Percentiles rank a stretch among this genome's conserved stretches.
Conservation (phyloP, 2,329 filamentous ascomycete species). For the Fusarium camptoceras region DNA sequence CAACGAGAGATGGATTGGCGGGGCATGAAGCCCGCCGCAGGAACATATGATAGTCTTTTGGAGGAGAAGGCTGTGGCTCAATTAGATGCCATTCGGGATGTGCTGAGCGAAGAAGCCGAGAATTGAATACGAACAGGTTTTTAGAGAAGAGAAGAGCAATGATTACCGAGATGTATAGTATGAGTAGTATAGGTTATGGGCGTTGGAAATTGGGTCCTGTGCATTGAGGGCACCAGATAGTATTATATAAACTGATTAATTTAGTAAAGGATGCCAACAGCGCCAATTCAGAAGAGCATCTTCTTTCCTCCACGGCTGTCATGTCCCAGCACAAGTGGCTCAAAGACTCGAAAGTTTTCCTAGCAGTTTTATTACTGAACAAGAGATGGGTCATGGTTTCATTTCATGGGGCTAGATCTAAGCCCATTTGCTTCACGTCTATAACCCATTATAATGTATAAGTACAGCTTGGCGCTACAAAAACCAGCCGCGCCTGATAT, state of each 20-base stretch:
- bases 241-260: constrained; percentile 22
- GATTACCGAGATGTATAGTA: constrained; percentile 41
- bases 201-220: constrained; percentile 42
- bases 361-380: background rate
- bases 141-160: constrained; percentile 29
- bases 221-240: constrained; percentile 38
- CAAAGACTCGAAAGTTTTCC: background rate
- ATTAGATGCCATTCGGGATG: constrained; percentile 69
- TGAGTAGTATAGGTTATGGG: constrained; percentile 42
- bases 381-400: constrained; percentile 28
- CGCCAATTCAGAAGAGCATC: background rate
- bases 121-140: constrained; percentile 34
- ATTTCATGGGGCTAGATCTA: constrained; percentile 17
- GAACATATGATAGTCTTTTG: constrained; percentile 69
- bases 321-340: background rate
- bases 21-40: constrained; percentile 54
- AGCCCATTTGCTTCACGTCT: constrained; percentile 18
- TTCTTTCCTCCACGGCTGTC: background rate
- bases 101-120: constrained; percentile 66
- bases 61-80: constrained; percentile 81
- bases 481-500: constrained; percentile 24
- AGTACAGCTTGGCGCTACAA: constrained; percentile 40
- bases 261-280: constrained; percentile 1
- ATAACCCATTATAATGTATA: constrained; percentile 43
- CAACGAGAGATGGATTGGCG: constrained; percentile 77